Conservation (phyloP, 495 filamentous ascomycete genomes). For the Paragyromitra xinjiangensis region DNA sequence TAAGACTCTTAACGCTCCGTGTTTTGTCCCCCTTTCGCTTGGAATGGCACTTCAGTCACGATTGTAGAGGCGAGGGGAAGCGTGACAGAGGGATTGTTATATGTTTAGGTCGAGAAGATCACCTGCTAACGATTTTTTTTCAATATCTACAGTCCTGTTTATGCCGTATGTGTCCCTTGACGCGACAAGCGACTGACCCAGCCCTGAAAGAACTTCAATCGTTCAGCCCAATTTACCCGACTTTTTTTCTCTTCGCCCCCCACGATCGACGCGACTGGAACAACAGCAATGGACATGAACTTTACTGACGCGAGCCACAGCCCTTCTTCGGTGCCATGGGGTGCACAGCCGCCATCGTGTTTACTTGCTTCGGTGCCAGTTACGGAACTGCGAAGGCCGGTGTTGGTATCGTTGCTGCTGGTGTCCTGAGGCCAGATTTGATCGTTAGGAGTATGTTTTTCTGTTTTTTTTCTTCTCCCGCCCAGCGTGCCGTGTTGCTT, state of each 20-base stretch:
- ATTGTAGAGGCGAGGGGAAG: neutral
- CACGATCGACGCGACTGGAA: constrained; percentile 27
- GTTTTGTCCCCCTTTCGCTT: constrained; percentile 26
- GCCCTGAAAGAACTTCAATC: constrained; percentile 9
- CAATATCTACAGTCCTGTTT: constrained; percentile 78
- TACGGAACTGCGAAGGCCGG: constrained; percentile 99
- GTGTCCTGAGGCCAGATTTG: constrained; percentile 95
- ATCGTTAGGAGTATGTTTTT: constrained; percentile 94
- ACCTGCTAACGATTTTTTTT: constrained; percentile 61
- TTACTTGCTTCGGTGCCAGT: constrained; percentile 97
- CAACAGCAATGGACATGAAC: constrained; percentile 58
- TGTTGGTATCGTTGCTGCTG: constrained; percentile 98
- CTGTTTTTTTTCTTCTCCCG: constrained; percentile 10
- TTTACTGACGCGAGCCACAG: constrained; percentile 63
- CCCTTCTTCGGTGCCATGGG: constrained; percentile 99
- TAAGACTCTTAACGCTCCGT: constrained; percentile 39
- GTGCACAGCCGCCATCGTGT: constrained; percentile 97
- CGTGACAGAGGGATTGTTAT: constrained; percentile 6
- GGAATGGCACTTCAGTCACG: constrained; percentile 12
- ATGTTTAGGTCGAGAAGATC: neutral
- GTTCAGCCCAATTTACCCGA: constrained; percentile 42
- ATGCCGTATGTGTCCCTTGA: constrained; percentile 82
- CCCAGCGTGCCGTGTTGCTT: constrained; percentile 12
- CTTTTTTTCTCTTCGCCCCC: constrained; percentile 18
- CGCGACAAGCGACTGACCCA: constrained; percentile 30